Evolutionary conservation across 2,329 filamentous ascomycete species (phyloP), one percentile per base, ranked within the genome.

Genomic region (Byssothecium circinans): DNA sequence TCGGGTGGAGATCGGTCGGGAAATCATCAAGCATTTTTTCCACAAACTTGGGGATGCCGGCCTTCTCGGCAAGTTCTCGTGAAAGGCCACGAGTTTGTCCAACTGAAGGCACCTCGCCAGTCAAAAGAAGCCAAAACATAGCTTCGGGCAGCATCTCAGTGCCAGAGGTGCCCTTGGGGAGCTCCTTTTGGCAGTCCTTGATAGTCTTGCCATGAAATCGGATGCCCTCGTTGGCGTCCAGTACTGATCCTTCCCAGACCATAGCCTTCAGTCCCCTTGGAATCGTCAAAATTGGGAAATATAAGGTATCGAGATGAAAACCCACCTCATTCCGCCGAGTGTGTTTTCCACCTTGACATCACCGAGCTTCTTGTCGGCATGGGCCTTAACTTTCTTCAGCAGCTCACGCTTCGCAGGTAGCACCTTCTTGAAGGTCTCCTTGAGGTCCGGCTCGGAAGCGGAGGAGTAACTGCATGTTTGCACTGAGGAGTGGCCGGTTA

Each of bases 51-150:
- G 94, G 94, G 42, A 99, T 83, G 61, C 83, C 78, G 18, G 88
- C 87, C 76, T 96, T 86, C 70, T 91, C 87, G 42, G 94, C 94
- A 19, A 97, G 80, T 72, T 97, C 87, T 49, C 86, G 83, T 38
- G 90, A 95, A 62, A 99, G 85, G 36, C 76, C 78, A 63, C 92
- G 88, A 54, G 94, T 84, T 74, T 99, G 94, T 53, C 78, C 77
- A 18, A 85, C 87, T 1, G 88, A 89, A 19, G 94, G 94, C 18
- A 97, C 88, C 74, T 95, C 82, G 50, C 94, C 94, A 8, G 94
- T 99, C 61, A 99, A 80, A 41, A 99, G 84, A 34, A 97, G 84
- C 94, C 94, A 99, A 81, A 99, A 99, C 94, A 99, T 99, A 73
- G 92, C 86, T 75, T 99, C 94, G 39, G 94, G 94, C 11, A 97